A percentile compares a stretch with the other conserved stretches of the same genome.
phyloP scores from a whole-genome alignment of 176 grass and related monocot genomes.

The Oryza nivara region DNA sequence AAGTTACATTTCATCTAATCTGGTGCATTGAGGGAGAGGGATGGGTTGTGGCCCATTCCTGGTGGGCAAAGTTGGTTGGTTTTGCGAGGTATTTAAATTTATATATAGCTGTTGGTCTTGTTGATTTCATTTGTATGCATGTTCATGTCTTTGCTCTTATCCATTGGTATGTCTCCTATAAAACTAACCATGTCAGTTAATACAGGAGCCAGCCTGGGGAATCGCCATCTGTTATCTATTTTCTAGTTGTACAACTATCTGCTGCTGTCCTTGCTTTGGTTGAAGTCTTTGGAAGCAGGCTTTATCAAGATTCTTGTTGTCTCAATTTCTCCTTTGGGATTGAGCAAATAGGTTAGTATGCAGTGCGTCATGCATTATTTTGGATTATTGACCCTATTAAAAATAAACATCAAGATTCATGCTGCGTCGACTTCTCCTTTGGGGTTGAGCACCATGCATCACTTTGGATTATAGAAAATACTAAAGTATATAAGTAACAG shows the following conservation, averaged over 20 bases:
- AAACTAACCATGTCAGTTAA: conserved; percentile 40
- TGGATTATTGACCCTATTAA: background rate
- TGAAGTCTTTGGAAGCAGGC: conserved; percentile 64
- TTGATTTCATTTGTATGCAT: conserved; percentile 37
- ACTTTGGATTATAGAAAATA: background rate
- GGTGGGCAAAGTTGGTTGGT: conserved; percentile 79
- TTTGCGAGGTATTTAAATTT: conserved; percentile 70
- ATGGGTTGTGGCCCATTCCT: conserved; percentile 69
- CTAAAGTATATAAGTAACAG: conserved; percentile 13
- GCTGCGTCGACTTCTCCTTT: no score
- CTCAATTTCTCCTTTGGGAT: conserved; percentile 66
- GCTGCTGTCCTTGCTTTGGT: conserved; percentile 78
- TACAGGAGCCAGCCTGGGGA: conserved; percentile 78
- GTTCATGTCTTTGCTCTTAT: conserved; percentile 30
- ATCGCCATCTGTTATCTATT: conserved; percentile 84
- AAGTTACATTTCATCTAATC: conserved; percentile 80
- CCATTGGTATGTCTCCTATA: conserved; percentile 27
- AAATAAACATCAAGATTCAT: no score
- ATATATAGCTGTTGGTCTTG: conserved; percentile 10
- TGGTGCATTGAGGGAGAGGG: conserved; percentile 77
- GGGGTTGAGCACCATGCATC: no score
- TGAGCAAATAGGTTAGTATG: conserved; percentile 75
- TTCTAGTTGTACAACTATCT: conserved; percentile 75
- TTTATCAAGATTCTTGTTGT: conserved; percentile 88
- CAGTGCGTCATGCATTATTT: conserved; percentile 14